A percentile compares a stretch with the other conserved stretches of the same genome.
phyloP scores from a whole-genome alignment of 139 green algal species.

The Ostreobium quekettii region DNA sequence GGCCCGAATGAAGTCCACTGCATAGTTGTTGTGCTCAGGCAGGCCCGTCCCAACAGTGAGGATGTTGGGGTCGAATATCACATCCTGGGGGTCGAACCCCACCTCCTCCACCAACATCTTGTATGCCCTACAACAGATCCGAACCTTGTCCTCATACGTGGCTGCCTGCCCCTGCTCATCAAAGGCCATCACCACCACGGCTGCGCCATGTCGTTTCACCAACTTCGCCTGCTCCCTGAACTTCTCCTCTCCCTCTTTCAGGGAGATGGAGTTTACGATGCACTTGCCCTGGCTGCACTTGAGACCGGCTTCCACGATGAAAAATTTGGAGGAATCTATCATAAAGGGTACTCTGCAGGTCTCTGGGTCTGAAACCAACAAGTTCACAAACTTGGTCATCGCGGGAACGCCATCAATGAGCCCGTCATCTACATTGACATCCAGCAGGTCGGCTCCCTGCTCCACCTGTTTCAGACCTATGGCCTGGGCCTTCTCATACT shows the following conservation, averaged over 20 bases:
- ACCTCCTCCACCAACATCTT: constrained; percentile 92
- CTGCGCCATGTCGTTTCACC: constrained; percentile 81
- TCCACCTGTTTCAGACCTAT: constrained; percentile 88
- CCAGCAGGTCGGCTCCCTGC: constrained; percentile 82
- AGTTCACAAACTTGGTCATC: constrained; percentile 96
- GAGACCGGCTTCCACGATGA: constrained; percentile 93
- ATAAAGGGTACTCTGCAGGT: constrained; percentile 93
- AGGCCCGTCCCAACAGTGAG: constrained; percentile 94
- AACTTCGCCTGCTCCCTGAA: constrained; percentile 77
- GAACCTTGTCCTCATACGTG: constrained; percentile 58
- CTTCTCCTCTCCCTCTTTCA: constrained; percentile 94
- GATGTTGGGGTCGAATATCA: constrained; percentile 99
- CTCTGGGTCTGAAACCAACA: constrained; percentile 92
- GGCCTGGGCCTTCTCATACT: constrained; percentile 89
- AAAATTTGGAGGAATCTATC: constrained; percentile 96
- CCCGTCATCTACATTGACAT: constrained; percentile 99
- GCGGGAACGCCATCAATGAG: constrained; percentile 89
- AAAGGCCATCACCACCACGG: constrained; percentile 98
- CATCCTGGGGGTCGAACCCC: constrained; percentile 89
- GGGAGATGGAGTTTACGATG: constrained; percentile 96
- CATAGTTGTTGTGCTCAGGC: constrained; percentile 98
- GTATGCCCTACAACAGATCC: constrained; percentile 92
- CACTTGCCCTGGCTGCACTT: constrained; percentile 96
- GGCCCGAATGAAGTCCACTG: constrained; percentile 94
- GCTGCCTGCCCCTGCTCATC: constrained; percentile 82